Percentiles rank a stretch among this genome's conserved stretches.
Evolutionary conservation across 2,329 filamentous ascomycete species (phyloP).

Genomic region (Verticillium zaregamsianum): DNA sequence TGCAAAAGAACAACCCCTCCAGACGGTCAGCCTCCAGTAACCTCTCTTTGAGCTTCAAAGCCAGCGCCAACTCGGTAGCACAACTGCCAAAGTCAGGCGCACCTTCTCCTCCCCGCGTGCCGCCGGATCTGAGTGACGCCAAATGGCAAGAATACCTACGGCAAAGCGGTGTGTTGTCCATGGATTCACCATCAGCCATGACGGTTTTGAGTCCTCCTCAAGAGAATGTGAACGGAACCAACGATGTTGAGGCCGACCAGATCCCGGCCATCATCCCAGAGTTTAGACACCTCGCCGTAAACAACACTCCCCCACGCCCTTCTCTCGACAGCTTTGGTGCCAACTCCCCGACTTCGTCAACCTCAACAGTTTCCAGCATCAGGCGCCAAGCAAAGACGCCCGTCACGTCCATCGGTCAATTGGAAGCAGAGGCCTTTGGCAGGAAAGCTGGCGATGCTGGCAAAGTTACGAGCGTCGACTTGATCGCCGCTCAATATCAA

Average conservation of each 20-base stretch:
- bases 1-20: slow-evolving; percentile 20
- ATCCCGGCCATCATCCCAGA: slow-evolving; percentile 26
- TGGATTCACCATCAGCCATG: slow-evolving; percentile 14
- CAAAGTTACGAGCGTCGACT: slow-evolving; percentile 38
- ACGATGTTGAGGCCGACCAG: slow-evolving; percentile 10
- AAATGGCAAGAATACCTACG: slow-evolving; percentile 27
- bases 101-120: slow-evolving; percentile 13
- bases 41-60: slow-evolving; percentile 3
- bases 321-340: slow-evolving; percentile 11
- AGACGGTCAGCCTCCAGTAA: slow-evolving; percentile 20
- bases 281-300: slow-evolving; percentile 30
- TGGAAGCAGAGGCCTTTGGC: slow-evolving; percentile 30
- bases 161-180: slow-evolving; percentile 17
- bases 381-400: slow-evolving; percentile 49
- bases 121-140: slow-evolving; percentile 27
- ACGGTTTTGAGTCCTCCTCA: not conserved
- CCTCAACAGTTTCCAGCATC: slow-evolving; percentile 21
- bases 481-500: slow-evolving; percentile 47
- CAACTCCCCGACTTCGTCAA: slow-evolving; percentile 12
- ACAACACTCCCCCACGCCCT: slow-evolving; percentile 13
- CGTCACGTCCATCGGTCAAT: slow-evolving; percentile 44
- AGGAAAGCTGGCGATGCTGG: slow-evolving; percentile 18
- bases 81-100: slow-evolving; percentile 1
- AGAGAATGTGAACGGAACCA: slow-evolving; percentile 4
- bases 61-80: slow-evolving; percentile 5